Conservation (phyloP, 2,329 filamentous ascomycete species). For the Sarocladium oryzae region DNA sequence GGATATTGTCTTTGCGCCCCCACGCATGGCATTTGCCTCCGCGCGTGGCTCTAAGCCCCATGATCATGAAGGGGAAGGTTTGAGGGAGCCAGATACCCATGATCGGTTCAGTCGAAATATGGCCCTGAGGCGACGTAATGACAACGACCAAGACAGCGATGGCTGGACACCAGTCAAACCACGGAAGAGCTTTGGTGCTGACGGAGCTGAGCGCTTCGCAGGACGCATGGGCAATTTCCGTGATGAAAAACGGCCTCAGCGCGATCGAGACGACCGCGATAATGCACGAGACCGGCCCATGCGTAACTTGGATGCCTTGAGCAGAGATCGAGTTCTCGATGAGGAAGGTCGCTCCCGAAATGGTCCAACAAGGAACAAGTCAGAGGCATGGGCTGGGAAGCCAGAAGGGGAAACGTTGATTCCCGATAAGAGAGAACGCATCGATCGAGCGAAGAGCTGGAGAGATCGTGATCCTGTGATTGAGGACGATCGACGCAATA, state of each 20-base stretch:
- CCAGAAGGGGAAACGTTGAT: slow-evolving; percentile 38
- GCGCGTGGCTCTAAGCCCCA: slow-evolving; percentile 51
- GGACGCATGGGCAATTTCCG: slow-evolving; percentile 51
- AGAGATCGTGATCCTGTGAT: slow-evolving; percentile 44
- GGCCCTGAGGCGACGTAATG: slow-evolving; percentile 40
- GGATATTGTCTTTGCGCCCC: slow-evolving; percentile 79
- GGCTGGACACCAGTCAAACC: slow-evolving; percentile 71
- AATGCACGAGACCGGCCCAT: slow-evolving; percentile 39
- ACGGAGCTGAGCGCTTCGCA: slow-evolving; percentile 65
- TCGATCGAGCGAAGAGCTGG: slow-evolving; percentile 56
- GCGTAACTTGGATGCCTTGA: slow-evolving; percentile 44
- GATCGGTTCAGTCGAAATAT: slow-evolving; percentile 44
- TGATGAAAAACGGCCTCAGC: slow-evolving; percentile 42
- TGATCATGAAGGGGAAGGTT: slow-evolving; percentile 42
- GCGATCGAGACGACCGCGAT: slow-evolving; percentile 52
- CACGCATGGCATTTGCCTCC: slow-evolving; percentile 76
- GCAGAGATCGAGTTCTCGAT: slow-evolving; percentile 45
- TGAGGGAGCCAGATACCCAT: slow-evolving; percentile 43
- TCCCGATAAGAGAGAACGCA: slow-evolving; percentile 44
- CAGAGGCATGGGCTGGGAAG: slow-evolving; percentile 66
- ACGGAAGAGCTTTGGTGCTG: slow-evolving; percentile 65
- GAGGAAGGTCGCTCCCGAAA: slow-evolving; percentile 56
- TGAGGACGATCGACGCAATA: slow-evolving; percentile 25
- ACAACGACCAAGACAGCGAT: slow-evolving; percentile 55
- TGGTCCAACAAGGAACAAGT: slow-evolving; percentile 56